phyloP scores from a whole-genome alignment of 2,329 filamentous ascomycete species.

The Pseudogymnoascus sp. region DNA sequence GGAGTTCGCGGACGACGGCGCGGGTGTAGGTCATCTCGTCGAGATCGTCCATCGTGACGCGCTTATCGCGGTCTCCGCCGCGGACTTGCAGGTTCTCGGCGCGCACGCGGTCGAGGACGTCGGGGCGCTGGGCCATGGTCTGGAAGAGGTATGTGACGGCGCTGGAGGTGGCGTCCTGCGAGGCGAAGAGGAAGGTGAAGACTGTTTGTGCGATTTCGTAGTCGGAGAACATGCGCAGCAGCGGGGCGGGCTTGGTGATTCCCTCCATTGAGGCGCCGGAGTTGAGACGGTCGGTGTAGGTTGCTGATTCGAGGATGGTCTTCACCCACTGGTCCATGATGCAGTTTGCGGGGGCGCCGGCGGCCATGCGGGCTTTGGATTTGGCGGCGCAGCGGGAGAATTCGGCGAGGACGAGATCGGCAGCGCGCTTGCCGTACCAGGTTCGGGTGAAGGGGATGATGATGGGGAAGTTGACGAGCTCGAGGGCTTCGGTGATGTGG shows the following conservation, averaged over 20 bases:
- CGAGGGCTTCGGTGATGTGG: constrained; percentile 86
- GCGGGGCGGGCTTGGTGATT: constrained; percentile 69
- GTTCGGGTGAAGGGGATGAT: constrained; percentile 92
- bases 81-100: constrained; percentile 79
- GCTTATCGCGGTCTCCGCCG: constrained; percentile 61
- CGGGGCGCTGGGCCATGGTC: constrained; percentile 85
- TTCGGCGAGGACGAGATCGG: constrained; percentile 82
- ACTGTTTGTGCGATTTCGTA: constrained; percentile 88
- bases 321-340: constrained; percentile 95
- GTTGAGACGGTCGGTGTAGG: constrained; percentile 69
- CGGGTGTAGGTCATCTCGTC: constrained; percentile 86
- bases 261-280: constrained; percentile 59
- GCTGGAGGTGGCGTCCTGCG: constrained; percentile 92
- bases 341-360: constrained; percentile 77
- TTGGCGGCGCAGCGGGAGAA: constrained; percentile 89
- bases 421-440: constrained; percentile 94
- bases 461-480: constrained; percentile 97
- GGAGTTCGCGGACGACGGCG: constrained; percentile 81
- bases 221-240: constrained; percentile 81
- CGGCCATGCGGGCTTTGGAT: constrained; percentile 83
- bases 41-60: constrained; percentile 73
- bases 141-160: constrained; percentile 95
- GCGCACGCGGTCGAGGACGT: constrained; percentile 78
- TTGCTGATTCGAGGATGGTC: constrained; percentile 76
- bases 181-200: constrained; percentile 95